Evolutionary conservation across 768 basidiomycete species (phyloP).

Genomic region (Boletellus ananiceps): DNA sequence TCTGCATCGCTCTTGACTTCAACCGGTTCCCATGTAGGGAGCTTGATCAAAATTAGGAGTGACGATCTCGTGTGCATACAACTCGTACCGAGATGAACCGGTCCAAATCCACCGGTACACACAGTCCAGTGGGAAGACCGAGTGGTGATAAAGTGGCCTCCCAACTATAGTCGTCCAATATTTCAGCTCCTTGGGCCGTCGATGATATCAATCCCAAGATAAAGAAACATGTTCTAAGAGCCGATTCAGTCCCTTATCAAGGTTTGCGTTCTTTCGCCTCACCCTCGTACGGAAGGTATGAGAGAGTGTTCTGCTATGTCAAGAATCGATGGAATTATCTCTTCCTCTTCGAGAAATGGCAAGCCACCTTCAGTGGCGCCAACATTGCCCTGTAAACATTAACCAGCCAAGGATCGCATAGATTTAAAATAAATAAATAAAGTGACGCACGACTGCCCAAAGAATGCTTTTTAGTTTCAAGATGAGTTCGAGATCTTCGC

Average conservation of each 20-base stretch:
- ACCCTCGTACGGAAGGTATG: conserved; percentile 93
- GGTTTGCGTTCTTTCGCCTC: conserved; percentile 24
- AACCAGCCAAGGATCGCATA: background rate
- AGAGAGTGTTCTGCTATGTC: conserved; percentile 88
- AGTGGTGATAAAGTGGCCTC: conserved; percentile 84
- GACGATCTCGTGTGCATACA: background rate
- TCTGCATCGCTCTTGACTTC: conserved; percentile 31
- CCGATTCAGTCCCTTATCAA: conserved; percentile 7
- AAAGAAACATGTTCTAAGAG: conserved; percentile 86
- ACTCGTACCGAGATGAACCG: conserved; percentile 71
- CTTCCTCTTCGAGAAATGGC: conserved; percentile 94
- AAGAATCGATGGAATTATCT: conserved; percentile 84
- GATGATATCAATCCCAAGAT: conserved; percentile 90
- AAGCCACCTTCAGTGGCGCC: conserved; percentile 87
- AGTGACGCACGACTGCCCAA: conserved; percentile 84
- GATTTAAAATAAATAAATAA: background rate
- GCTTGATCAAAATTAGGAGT: conserved; percentile 37
- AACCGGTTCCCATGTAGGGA: conserved; percentile 60
- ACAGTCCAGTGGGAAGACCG: conserved; percentile 84
- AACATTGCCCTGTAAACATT: conserved; percentile 72
- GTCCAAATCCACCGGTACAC: conserved; percentile 80
- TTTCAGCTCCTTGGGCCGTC: conserved; percentile 88
- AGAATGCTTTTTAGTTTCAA: conserved; percentile 90
- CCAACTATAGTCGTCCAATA: conserved; percentile 91
- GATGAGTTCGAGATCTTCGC: conserved; percentile 77